phyloP scores from a whole-genome alignment of 1,284 basidiomycete genomes.

The Inonotus obliquus region DNA sequence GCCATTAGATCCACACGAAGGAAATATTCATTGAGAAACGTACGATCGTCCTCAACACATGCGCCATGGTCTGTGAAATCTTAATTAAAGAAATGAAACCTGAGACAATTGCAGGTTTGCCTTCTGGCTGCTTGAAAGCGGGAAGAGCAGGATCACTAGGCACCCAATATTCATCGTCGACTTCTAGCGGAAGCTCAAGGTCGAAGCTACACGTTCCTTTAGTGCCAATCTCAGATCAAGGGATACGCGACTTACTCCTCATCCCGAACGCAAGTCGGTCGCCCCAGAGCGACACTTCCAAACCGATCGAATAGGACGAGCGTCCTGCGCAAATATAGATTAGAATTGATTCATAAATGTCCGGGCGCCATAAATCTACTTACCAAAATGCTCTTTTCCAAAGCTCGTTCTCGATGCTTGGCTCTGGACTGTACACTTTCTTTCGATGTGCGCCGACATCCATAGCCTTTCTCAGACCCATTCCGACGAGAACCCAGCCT shows the following conservation, averaged over 20 bases:
- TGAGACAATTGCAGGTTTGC: slow-evolving; percentile 53
- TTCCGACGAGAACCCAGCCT: slow-evolving; percentile 41
- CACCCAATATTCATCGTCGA: slow-evolving; percentile 86
- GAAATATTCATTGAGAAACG: slow-evolving; percentile 23
- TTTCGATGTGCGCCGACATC: slow-evolving; percentile 42
- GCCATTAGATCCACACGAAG: slow-evolving; percentile 10
- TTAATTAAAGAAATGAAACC: slow-evolving; percentile 67
- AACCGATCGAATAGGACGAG: slow-evolving; percentile 57
- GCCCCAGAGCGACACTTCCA: slow-evolving; percentile 61
- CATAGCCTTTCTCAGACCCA: slow-evolving; percentile 42
- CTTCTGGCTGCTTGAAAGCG: slow-evolving; percentile 60
- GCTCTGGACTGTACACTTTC: slow-evolving; percentile 29
- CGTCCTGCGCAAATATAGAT: slow-evolving; percentile 11
- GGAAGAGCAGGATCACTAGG: slow-evolving; percentile 38
- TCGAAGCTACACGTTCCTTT: slow-evolving; percentile 52
- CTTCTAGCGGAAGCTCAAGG: slow-evolving; percentile 71
- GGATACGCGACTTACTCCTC: slow-evolving; percentile 58
- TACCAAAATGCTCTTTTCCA: slow-evolving; percentile 52
- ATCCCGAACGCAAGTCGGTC: slow-evolving; percentile 67
- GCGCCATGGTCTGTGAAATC: slow-evolving; percentile 68
- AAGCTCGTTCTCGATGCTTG: slow-evolving; percentile 41
- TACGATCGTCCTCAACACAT: slow-evolving; percentile 67
- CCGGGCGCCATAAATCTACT: slow-evolving; percentile 19
- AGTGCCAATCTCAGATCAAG: slow-evolving; percentile 2
- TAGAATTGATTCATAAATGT: not conserved